Percentiles rank a stretch among this genome's conserved stretches.
Conservation (phyloP, 1,139 yeast species). For the Geotrichum europaeum region DNA sequence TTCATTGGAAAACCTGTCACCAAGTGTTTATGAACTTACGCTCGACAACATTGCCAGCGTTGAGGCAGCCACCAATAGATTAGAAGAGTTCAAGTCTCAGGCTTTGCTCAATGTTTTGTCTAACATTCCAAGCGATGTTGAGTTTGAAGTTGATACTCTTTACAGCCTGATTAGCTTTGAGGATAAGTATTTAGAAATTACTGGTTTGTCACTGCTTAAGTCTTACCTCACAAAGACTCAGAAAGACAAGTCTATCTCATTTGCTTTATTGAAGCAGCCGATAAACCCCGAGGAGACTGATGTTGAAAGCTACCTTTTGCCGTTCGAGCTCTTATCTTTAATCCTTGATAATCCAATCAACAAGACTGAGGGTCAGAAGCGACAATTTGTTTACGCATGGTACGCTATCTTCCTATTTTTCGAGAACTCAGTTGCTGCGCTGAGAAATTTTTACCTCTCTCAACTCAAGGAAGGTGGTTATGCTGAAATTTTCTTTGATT, state of each 20-base stretch:
- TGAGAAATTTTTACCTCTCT: constrained; percentile 54
- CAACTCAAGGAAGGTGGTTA: constrained; percentile 48
- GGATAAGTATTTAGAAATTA: constrained; percentile 8
- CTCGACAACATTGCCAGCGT: constrained; percentile 15
- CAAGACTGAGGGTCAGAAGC: constrained; percentile 21
- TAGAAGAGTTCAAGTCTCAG: constrained; percentile 20
- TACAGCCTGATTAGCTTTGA: constrained; percentile 8
- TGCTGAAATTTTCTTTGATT: constrained; percentile 37
- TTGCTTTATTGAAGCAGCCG: constrained; percentile 14
- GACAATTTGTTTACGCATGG: constrained; percentile 64
- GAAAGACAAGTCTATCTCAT: constrained; percentile 15
- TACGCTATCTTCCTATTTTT: constrained; percentile 56
- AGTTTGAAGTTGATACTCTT: constrained; percentile 7
- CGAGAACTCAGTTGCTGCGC: constrained; percentile 55
- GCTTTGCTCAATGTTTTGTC: constrained; percentile 7
- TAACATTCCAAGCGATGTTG: neutral
- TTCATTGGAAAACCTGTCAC: constrained; percentile 1
- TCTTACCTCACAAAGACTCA: constrained; percentile 2
- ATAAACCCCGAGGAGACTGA: constrained; percentile 11
- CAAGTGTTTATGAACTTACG: constrained; percentile 6
- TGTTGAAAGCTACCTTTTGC: constrained; percentile 21
- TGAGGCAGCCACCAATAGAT: constrained; percentile 25
- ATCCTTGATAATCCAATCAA: constrained; percentile 26
- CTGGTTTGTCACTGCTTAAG: constrained; percentile 4
- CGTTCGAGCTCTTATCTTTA: constrained; percentile 31